Percentiles rank a stretch among this genome's conserved stretches.
Conservation (phyloP, 495 filamentous ascomycete genomes). For the Ascodesmis nigricans region DNA sequence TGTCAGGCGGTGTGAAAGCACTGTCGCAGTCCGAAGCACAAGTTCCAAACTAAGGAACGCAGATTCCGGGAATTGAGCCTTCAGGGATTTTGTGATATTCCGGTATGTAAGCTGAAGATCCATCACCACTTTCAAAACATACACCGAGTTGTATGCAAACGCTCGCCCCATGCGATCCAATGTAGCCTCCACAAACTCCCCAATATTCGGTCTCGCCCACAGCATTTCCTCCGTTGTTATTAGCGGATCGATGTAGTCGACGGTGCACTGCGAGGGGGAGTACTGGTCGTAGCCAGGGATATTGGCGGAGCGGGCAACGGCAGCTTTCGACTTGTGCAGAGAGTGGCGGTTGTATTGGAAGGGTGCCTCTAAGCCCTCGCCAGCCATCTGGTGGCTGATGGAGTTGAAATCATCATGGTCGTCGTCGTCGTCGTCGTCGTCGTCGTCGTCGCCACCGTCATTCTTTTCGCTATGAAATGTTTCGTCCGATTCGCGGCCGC, state of each 20-base stretch:
- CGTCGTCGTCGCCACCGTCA: no score
- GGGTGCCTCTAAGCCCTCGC: no score
- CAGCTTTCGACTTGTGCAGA: no score
- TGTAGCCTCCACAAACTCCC: constrained; percentile 15
- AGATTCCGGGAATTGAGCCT: constrained; percentile 6
- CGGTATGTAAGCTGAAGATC: constrained; percentile 19
- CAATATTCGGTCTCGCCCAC: constrained; percentile 18
- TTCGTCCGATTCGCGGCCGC: no score
- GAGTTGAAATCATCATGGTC: constrained; percentile 11
- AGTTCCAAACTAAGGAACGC: constrained; percentile 11
- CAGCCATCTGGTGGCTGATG: no score
- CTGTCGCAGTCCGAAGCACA: constrained; percentile 15
- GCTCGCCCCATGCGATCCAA: constrained; percentile 19
- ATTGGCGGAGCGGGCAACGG: no score
- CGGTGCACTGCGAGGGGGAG: background rate
- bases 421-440: constrained; percentile 8
- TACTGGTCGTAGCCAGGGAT: no score
- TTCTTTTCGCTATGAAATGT: no score
- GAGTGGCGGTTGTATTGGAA: background rate
- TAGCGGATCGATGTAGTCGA: constrained; percentile 13
- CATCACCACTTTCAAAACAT: constrained; percentile 20
- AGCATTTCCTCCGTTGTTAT: constrained; percentile 15
- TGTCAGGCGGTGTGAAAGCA: constrained; percentile 17
- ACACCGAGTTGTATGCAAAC: constrained; percentile 21
- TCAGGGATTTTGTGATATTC: constrained; percentile 7